These are phyloP conservation scores for Dactylonectria estremocensis DNA, from an alignment of 2,329 filamentous ascomycete genomes.

Conservation along the genomic window DNA sequence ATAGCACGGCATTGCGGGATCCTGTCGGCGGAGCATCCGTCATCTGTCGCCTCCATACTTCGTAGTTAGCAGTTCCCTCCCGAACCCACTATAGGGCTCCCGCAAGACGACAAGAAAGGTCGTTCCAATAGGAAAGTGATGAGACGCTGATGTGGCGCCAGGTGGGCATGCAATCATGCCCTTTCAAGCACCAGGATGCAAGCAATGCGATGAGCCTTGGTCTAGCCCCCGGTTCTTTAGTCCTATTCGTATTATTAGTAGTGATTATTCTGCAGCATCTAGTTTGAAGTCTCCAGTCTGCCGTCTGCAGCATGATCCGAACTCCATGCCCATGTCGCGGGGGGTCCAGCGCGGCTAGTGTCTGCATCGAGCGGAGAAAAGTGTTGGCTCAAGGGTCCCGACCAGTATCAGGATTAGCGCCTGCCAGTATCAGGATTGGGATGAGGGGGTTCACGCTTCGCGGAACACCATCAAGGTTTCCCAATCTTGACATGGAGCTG, in stretches of 20 bases:
- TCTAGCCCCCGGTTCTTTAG: neutral
- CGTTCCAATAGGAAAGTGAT: neutral
- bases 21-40: constrained; percentile 10
- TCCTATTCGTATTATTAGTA: neutral
- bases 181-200: neutral
- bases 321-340: too few relatives aligned
- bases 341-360: constrained; percentile 1
- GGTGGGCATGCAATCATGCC: neutral
- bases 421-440: neutral
- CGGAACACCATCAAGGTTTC: neutral
- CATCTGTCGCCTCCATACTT: constrained; percentile 23
- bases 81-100: constrained; percentile 13
- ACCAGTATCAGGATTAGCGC: neutral
- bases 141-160: neutral
- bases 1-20: constrained; percentile 16
- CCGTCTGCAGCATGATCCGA: neutral
- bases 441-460: too few relatives aligned
- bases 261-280: neutral
- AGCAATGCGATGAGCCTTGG: neutral
- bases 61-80: constrained; percentile 17
- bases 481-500: neutral
- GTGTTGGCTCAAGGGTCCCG: neutral
- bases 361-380: neutral
- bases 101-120: neutral
- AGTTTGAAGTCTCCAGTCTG: neutral